Evolutionary conservation across 2,329 filamentous ascomycete genomes (phyloP), one percentile per base, ranked within the genome.

Genomic region (Pseudogymnoascus destructans): DNA sequence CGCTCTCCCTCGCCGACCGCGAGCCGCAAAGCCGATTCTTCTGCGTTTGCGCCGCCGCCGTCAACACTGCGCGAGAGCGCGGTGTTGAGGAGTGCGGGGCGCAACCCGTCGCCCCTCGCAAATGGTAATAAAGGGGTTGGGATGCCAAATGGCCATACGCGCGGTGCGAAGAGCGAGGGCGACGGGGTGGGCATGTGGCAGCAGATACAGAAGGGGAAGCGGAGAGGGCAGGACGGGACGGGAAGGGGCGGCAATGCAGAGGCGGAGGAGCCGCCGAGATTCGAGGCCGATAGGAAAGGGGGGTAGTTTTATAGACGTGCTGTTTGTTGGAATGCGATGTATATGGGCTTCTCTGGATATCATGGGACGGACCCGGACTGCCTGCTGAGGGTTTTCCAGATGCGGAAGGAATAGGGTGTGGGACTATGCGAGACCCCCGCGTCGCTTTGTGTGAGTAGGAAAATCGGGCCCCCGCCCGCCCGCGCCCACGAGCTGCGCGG

Each of bases 1-100:
- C 77, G 79, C n/a, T 86, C 84, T 0, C 84, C 86, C 2, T 88
- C 86, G 1, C 85, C 86, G 1, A 85, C 77, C 2, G 74, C 78
- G 10, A 73, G 73, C 58, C 76, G 84, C 58, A 82, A 77, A 54
- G 72, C 76, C 55, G 80, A 82, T 25, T 66, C 70, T 10, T 60
- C 65, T 15, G 67, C 65, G 40, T 27, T 36, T 40, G 59, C 60
- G 17, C 60, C 21, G 17, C 59, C 25, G 49, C 59, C 42, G 23
- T 60, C 52, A 52, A 60, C 38, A 35, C 30, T n/a, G 6, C 58
- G 58, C 17, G 60, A 8, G 60, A 64, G 30, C 23, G 46, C 7
- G 62, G 64, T 32, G 9, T 56, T 60, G 4, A 68, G 64, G 21
- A 49, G 60, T 19, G 49, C 70, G 6, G 73, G 72, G 36, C 63